A percentile compares a stretch with the other conserved stretches of the same genome.
These are phyloP conservation scores for Ceratocystis huliohia DNA, from an alignment of 2,329 filamentous ascomycete species.

Conservation along the genomic window DNA sequence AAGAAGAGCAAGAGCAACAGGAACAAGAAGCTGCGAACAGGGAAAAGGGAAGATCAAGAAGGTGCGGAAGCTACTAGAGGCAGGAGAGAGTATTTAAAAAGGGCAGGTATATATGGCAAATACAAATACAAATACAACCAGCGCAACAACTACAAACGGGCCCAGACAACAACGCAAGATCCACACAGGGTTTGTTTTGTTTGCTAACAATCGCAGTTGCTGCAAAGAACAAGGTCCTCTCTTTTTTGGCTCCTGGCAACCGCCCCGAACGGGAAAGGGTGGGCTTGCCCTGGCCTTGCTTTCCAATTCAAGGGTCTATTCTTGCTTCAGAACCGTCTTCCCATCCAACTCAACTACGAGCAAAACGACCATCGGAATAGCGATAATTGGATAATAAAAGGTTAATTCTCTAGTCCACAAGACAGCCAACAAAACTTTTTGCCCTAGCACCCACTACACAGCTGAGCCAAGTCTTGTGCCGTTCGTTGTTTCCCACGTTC, in stretches of 20 bases:
- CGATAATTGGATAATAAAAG: too few species aligned
- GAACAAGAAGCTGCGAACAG: neutral
- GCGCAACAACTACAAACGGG: slow-evolving; percentile 6
- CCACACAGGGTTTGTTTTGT: slow-evolving; percentile 10
- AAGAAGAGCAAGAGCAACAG: neutral
- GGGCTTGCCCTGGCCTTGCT: neutral
- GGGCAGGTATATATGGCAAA: slow-evolving; percentile 11
- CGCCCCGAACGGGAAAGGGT: neutral
- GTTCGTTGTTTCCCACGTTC: neutral
- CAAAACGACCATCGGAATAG: neutral
- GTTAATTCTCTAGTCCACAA: too few species aligned
- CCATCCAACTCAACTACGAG: neutral
- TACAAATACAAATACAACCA: slow-evolving; percentile 1
- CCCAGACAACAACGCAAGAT: neutral
- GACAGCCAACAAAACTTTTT: too few species aligned
- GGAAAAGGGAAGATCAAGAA: slow-evolving; percentile 7
- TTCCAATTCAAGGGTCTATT: slow-evolving; percentile 7
- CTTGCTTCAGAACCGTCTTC: neutral
- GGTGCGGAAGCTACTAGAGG: neutral
- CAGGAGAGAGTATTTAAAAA: neutral
- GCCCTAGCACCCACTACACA: neutral
- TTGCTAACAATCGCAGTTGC: slow-evolving; percentile 1
- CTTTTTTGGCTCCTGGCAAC: slow-evolving; percentile 1
- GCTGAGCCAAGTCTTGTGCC: neutral
- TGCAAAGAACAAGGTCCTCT: neutral